Base-by-base conservation (phyloP, 2,329 filamentous ascomycete genomes). In the Epichloe uncinata region DNA sequence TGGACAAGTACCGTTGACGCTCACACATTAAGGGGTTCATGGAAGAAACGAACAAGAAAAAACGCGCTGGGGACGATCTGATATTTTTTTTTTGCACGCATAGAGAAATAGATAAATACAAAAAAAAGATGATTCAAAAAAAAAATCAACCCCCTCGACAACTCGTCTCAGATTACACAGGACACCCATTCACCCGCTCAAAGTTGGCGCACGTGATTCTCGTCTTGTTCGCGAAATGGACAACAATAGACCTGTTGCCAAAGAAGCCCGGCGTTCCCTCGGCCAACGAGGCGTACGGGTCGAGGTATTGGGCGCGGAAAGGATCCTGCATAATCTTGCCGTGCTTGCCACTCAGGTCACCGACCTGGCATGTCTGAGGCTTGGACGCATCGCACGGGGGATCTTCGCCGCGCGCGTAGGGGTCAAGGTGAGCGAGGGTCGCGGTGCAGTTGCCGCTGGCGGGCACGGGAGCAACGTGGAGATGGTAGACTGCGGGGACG, bases 331-430 rank as follows among this genome's bases (percentile, higher is more conserved):
- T 70, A 59, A 85, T 75, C 53, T 73, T 72, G 54, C 84, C 84
- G 59, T 84, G 71, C 69, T 91, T 91, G 61, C 86, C 86, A 57
- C 78, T 77, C 50, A 89, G 71, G 63, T 91, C 86, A 55, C 87
- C 86, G 11, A 86, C 78, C 66, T 91, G 79, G 69, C 86, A 93
- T 9, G 78, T 81, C 54, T 76, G 66, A 7, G 82, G 82, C 6
- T 68, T 61, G 9, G 62, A 57, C 11, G 67, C 37, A 59, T 87
- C 72, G 67, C 86, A 91, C 5, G 74, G 58, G 4, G 80, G 70
- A 2, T 65, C 66, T 60, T 87, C 79, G 54, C 79, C 79, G 47
- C 83, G 81, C 46, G 72, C 61, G 63, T 74, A 86, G 16, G 86
- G 85, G 60, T 90, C 84, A 12, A 88, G 74, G 60, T 91, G 86